These are phyloP conservation scores for Aciculosporium take DNA, from an alignment of 2,329 filamentous ascomycete species.

Conservation along the genomic window DNA sequence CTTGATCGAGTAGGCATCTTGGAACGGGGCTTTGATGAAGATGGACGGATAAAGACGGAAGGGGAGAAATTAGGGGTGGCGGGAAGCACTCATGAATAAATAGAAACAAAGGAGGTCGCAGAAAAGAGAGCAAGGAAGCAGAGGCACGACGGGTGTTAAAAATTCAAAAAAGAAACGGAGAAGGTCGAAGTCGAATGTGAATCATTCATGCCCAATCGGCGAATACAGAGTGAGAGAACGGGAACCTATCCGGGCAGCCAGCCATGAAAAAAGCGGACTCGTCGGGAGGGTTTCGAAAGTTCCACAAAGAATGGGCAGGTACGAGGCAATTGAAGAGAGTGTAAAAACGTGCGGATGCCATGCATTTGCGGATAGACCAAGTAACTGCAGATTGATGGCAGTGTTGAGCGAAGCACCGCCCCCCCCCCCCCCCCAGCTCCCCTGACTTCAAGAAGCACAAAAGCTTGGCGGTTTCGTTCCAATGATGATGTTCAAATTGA, in stretches of 20 bases:
- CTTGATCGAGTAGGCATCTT: slow-evolving; percentile 1
- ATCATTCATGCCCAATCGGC: slow-evolving; percentile 1
- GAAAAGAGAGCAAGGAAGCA: not conserved
- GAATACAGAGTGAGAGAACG: not conserved
- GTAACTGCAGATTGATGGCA: not conserved
- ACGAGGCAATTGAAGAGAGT: not conserved
- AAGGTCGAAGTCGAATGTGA: not conserved
- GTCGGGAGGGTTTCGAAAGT: not conserved
- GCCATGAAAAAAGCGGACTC: slow-evolving; percentile 2
- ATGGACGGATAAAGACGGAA: not conserved
- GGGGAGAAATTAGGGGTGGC: not conserved
- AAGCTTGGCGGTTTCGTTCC: not conserved
- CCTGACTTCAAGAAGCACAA: not conserved
- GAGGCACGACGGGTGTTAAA: too few relatives aligned
- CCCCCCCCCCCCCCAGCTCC: not conserved
- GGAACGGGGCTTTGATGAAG: not conserved
- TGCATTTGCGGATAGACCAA: not conserved
- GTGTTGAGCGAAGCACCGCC: not conserved
- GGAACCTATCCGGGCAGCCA: slow-evolving; percentile 1
- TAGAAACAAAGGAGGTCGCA: not conserved
- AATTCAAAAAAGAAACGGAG: not conserved
- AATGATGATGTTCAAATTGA: not conserved
- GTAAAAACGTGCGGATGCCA: not conserved
- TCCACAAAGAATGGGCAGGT: slow-evolving; percentile 3
- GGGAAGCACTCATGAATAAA: not conserved